Conservation (phyloP, 148 eudicot species). For the Heliosperma pusillum region DNA sequence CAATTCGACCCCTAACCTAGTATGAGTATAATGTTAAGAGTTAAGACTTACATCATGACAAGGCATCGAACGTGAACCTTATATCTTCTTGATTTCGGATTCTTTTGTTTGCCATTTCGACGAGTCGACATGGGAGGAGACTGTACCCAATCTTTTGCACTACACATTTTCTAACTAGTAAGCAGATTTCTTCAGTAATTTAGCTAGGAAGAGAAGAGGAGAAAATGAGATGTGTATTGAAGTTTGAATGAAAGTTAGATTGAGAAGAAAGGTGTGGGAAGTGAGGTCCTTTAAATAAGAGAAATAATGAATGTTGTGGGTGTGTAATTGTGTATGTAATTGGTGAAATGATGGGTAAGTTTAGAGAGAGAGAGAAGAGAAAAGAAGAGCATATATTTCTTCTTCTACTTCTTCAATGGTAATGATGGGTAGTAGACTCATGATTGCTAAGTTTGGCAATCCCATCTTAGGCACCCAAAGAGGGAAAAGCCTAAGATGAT, state of each 20-base stretch:
- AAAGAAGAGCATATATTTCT: conserved; percentile 23
- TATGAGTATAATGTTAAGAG: too few relatives aligned
- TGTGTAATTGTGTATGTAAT: conserved; percentile 25
- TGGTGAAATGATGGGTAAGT: conserved; percentile 19
- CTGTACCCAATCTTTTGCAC: conserved; percentile 30
- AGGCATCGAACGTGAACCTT: conserved; percentile 36
- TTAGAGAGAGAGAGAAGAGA: conserved; percentile 2
- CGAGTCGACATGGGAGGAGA: conserved; percentile 21
- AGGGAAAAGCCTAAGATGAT: conserved; percentile 34
- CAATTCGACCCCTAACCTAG: too few relatives aligned
- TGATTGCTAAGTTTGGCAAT: conserved; percentile 47
- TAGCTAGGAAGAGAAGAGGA: background rate
- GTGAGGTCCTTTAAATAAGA: conserved; percentile 35
- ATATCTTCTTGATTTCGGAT: conserved; percentile 24
- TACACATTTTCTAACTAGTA: conserved; percentile 31
- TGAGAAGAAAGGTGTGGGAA: conserved; percentile 1
- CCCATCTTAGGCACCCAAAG: conserved; percentile 27
- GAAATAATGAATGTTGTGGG: background rate
- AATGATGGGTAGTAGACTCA: conserved; percentile 55
- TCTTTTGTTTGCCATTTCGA: conserved; percentile 11
- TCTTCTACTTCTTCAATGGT: conserved; percentile 29
- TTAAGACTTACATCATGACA: conserved; percentile 18
- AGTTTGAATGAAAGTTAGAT: background rate
- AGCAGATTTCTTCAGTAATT: background rate
- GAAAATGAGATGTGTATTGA: background rate